Conservation (phyloP, 2,329 filamentous ascomycete species). For the Talaromyces piceae region DNA sequence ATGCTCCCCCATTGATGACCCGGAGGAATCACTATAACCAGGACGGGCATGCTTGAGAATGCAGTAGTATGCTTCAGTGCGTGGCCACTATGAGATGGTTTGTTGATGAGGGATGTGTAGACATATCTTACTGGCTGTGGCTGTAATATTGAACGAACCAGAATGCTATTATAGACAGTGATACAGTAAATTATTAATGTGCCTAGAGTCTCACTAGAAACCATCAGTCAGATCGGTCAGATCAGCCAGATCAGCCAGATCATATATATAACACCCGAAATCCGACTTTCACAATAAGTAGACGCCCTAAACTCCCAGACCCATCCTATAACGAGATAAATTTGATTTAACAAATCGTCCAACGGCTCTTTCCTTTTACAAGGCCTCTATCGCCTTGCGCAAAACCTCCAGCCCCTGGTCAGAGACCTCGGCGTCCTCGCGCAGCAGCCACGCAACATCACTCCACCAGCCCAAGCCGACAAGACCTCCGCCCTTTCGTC, state of each 20-base stretch:
- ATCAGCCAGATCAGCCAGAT: background rate
- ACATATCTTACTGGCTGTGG: too few species aligned
- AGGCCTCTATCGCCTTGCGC: slow-evolving; percentile 47
- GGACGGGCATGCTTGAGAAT: too few species aligned
- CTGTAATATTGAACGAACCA: too few species aligned
- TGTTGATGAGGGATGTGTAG: too few species aligned
- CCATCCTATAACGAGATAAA: background rate
- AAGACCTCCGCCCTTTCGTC: slow-evolving; percentile 68
- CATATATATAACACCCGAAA: background rate
- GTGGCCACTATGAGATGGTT: too few species aligned
- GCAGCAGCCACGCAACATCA: slow-evolving; percentile 72
- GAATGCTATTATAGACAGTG: too few species aligned
- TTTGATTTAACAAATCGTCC: too few species aligned
- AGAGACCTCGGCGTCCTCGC: slow-evolving; percentile 39
- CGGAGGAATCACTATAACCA: too few species aligned
- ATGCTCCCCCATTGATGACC: too few species aligned
- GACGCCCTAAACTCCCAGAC: background rate
- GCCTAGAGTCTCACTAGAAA: background rate
- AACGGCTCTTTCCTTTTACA: too few species aligned
- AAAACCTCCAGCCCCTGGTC: slow-evolving; percentile 51
- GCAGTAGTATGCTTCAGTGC: too few species aligned
- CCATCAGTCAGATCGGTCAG: background rate
- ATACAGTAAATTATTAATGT: background rate
- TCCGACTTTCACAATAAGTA: background rate
- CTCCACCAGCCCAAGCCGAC: slow-evolving; percentile 81